Base-by-base conservation (phyloP, 768 basidiomycete genomes). In the Serendipita sp. region DNA sequence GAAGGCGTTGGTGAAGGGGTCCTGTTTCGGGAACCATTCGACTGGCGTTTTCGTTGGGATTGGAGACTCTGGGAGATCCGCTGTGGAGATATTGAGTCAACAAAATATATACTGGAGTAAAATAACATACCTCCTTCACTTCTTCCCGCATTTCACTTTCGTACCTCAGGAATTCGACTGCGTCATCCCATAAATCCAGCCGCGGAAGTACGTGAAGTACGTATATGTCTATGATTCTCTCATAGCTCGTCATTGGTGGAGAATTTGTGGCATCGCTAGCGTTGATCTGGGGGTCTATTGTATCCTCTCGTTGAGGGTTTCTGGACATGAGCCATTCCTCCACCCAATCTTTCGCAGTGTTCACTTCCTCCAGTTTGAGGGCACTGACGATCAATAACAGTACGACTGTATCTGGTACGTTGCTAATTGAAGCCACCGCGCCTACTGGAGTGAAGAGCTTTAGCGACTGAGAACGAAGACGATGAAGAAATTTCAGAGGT, bases 291-390 rank as follows among this genome's bases (percentile, higher is more conserved):
- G 47, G 73, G 72, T 52, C 51, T 71, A 71, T 7, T 58, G 66
- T 69, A 71, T 36, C 71, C 32, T 72, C 70, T 15, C 73, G 73
- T 36, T 78, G 77, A 41, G 41, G 13, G 18, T 78, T 78, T 44
- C 85, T 75, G 45, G 77, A 77, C 2, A 85, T 82, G 28, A 92
- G 75, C 90, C 90, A 92, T 46, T 89, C 84, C 71, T 92, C 89
- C 18, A 84, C 80, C 58, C 91, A 82, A 23, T 77, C 76, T 23
- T 85, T 76, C 0, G 84, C 88, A 10, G 83, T 74, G 32, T 81
- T 80, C 0, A 83, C 79, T 56, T 80, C 81, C 36, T 82, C 81
- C 2, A 85, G 72, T 69, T 87, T 89, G 41, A 90, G 75, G 68
- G 83, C 84, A 35, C 86, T 82, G 64, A 86, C 81, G 3, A 84